These are phyloP conservation scores for Tetracladium setigerum DNA, from an alignment of 495 filamentous ascomycete species.

Conservation along the genomic window DNA sequence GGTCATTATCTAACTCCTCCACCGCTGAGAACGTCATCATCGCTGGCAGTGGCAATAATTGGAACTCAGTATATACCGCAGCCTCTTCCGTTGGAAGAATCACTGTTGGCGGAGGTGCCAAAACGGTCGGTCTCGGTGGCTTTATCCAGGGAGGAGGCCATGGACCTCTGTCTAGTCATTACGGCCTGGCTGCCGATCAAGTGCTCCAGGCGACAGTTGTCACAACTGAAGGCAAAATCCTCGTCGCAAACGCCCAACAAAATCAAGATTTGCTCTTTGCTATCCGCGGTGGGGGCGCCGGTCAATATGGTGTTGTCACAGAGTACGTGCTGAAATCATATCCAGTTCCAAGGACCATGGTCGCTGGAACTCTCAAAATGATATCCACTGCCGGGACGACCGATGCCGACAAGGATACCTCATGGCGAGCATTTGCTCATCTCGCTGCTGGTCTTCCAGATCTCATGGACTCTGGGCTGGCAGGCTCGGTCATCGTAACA, in stretches of 20 bases:
- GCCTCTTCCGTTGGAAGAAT: background rate
- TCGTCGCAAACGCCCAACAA: constrained; percentile 28
- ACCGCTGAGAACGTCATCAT: background rate
- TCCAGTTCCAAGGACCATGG: constrained; percentile 8
- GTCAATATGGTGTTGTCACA: constrained; percentile 18
- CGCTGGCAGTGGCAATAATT: background rate
- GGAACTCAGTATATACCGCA: background rate
- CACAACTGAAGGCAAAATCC: constrained; percentile 31
- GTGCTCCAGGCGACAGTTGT: constrained; percentile 36
- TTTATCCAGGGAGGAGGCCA: constrained; percentile 50
- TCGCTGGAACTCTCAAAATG: background rate
- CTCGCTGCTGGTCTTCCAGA: background rate
- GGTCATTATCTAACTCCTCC: background rate
- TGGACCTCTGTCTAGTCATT: constrained; percentile 30
- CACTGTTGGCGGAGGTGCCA: background rate
- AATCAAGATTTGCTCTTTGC: constrained; percentile 43
- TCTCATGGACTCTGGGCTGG: background rate
- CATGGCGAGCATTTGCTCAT: background rate
- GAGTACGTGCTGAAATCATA: constrained; percentile 12
- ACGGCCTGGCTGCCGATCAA: constrained; percentile 47
- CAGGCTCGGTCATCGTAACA: background rate
- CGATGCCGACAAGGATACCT: background rate
- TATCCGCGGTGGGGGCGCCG: constrained; percentile 38
- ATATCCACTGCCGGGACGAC: background rate
- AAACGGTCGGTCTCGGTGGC: constrained; percentile 33